A percentile compares a stretch with the other conserved stretches of the same genome.
Evolutionary conservation across 2,329 filamentous ascomycete species (phyloP).

Genomic region (Chalaropsis ovoidea): DNA sequence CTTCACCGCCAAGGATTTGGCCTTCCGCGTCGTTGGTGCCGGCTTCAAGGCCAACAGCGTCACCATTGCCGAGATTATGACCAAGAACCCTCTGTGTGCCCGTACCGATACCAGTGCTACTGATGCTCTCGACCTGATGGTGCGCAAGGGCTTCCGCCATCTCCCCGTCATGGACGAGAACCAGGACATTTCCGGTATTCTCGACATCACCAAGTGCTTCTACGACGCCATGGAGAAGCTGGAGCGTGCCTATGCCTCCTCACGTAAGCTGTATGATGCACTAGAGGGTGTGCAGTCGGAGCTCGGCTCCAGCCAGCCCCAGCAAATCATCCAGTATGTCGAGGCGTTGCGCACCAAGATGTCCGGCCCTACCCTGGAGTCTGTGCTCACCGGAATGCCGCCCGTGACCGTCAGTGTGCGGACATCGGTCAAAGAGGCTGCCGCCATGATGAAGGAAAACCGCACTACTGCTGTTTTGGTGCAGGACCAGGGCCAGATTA

Average conservation of each 20-base stretch:
- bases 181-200: constrained; percentile 93
- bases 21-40: constrained; percentile 87
- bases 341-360: constrained; percentile 92
- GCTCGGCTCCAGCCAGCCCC: constrained; percentile 86
- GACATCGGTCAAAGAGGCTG: constrained; percentile 92
- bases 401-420: constrained; percentile 91
- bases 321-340: constrained; percentile 98
- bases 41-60: constrained; percentile 82
- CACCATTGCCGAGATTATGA: constrained; percentile 98
- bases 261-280: constrained; percentile 94
- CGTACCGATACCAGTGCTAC: constrained; percentile 96
- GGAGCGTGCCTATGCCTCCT: constrained; percentile 93
- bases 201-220: constrained; percentile 99
- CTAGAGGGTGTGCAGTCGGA: constrained; percentile 96
- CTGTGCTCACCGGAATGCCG: constrained; percentile 81
- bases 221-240: constrained; percentile 99
- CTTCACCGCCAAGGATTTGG: constrained; percentile 96
- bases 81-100: constrained; percentile 95
- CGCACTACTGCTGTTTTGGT: constrained; percentile 94
- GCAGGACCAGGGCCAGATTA: constrained; percentile 93
- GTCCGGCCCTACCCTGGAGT: constrained; percentile 93
- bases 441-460: constrained; percentile 95
- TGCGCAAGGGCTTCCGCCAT: constrained; percentile 94
- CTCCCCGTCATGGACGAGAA: constrained; percentile 99
- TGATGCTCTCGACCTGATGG: constrained; percentile 95